Evolutionary conservation across 2,329 filamentous ascomycete genomes (phyloP), one percentile per base, ranked within the genome.

Genomic region (Gnomoniopsis sp.): DNA sequence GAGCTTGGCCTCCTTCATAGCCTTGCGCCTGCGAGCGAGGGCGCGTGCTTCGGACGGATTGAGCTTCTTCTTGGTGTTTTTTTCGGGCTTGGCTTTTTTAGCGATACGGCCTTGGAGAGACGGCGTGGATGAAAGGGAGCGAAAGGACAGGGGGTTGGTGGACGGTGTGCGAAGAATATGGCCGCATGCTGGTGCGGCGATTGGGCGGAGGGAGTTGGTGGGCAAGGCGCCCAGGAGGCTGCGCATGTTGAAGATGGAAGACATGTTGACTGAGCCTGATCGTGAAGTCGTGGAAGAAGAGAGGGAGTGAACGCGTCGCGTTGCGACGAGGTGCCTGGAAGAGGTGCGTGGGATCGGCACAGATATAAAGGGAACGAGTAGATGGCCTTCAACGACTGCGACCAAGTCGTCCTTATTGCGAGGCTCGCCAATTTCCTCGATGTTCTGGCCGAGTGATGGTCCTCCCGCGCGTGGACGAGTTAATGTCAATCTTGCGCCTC

Each of bases 41-140:
- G 55, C 55, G 15, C 49, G 55, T 17, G 49, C 50, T 15, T 52
- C 57, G 17, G 52, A 49, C 17, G 52, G 44, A 56, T 59, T 53
- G 14, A 61, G 17, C 44, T 38, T 48, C 34, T 55, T 30, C 26
- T 52, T 64, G 53, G 69, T 69, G 53, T 72, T 79, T 22, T 47
- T 23, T 3, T 12, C 19, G 53, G 93, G 83, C 19, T 79, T 79
- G 75, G 26, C 26, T 30, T 30, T 30, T 30, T 30, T 30, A 8
- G 4, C 26, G 26, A 30, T 30, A 8, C 46, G 74, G 71, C 48
- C 53, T 21, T 19, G 36, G 43, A 30, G 14, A 17, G 48, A 15
- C 4, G 15, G 6, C 10, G 52, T 58, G n/a, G 61, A 61, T 23
- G 51, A 55, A 52, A 62, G 43, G 36, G n/a, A 6, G 51, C 17